phyloP scores from a whole-genome alignment of 1,284 basidiomycete genomes.

The Fomitopsis betulina region DNA sequence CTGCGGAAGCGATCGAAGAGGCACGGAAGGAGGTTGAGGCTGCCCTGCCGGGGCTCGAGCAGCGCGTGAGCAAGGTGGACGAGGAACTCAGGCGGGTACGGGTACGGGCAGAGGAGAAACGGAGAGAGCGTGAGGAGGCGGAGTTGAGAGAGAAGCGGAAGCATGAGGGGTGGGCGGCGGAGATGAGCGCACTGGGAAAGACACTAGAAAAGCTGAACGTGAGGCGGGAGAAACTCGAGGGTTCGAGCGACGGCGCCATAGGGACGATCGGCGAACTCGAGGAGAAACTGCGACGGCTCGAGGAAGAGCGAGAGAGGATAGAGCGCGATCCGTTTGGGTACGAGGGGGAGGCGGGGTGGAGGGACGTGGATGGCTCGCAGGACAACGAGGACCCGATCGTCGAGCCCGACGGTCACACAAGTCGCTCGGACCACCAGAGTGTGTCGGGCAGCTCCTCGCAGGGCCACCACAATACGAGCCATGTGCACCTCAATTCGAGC shows the following conservation, averaged over 20 bases:
- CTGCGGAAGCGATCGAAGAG: slow-evolving; percentile 52
- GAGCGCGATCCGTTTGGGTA: no score
- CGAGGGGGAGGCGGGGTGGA: slow-evolving; percentile 13
- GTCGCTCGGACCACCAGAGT: slow-evolving; percentile 10
- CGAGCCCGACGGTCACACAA: slow-evolving; percentile 9
- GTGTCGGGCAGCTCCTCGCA: background rate
- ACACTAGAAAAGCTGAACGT: slow-evolving; percentile 49
- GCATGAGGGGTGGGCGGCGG: slow-evolving; percentile 38
- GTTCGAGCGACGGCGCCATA: slow-evolving; percentile 24
- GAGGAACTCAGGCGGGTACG: slow-evolving; percentile 39
- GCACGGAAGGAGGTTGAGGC: slow-evolving; percentile 46
- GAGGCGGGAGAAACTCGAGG: slow-evolving; percentile 54
- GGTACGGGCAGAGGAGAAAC: slow-evolving; percentile 27
- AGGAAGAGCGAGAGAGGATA: slow-evolving; percentile 35
- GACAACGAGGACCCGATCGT: slow-evolving; percentile 7
- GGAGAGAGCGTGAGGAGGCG: slow-evolving; percentile 30
- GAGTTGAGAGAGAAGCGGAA: slow-evolving; percentile 38
- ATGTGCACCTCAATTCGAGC: slow-evolving; percentile 9
- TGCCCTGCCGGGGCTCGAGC: slow-evolving; percentile 43
- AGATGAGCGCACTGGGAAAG: slow-evolving; percentile 35
- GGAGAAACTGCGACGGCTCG: slow-evolving; percentile 32
- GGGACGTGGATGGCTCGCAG: slow-evolving; percentile 6
- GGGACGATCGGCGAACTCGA: slow-evolving; percentile 37
- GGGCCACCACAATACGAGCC: slow-evolving; percentile 1
- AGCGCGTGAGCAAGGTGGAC: slow-evolving; percentile 41